Percentiles rank a stretch among this genome's conserved stretches.
Evolutionary conservation across 2,329 filamentous ascomycete genomes (phyloP).

Genomic region (Phialemoniopsis sp.): DNA sequence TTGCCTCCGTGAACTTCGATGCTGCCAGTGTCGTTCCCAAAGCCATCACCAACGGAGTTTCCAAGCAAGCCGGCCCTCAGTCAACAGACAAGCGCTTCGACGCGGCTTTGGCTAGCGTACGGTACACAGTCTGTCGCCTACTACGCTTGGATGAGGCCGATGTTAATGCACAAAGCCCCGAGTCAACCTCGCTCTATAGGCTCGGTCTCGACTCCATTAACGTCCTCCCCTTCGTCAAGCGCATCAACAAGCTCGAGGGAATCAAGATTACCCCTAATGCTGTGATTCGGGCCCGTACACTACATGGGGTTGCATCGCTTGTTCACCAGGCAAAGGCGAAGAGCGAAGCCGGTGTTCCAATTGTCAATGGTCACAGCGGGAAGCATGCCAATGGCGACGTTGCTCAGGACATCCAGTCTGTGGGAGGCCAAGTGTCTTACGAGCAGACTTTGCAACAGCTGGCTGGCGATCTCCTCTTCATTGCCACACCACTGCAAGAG

Average conservation of each 20-base stretch:
- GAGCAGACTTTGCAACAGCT: constrained; percentile 9
- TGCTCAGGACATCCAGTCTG: neutral
- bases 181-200: constrained; percentile 11
- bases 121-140: constrained; percentile 3
- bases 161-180: constrained; percentile 3
- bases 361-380: too few species aligned
- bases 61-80: too few species aligned
- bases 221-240: constrained; percentile 12
- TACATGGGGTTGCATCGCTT: constrained; percentile 12
- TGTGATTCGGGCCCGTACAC: constrained; percentile 13
- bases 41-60: too few species aligned
- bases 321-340: constrained; percentile 6
- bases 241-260: constrained; percentile 6
- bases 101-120: constrained; percentile 2
- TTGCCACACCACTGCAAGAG: constrained; percentile 17
- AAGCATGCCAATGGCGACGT: too few species aligned
- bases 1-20: constrained; percentile 4
- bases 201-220: constrained; percentile 15
- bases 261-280: constrained; percentile 12
- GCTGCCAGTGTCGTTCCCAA: too few species aligned
- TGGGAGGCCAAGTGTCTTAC: constrained; percentile 2
- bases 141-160: constrained; percentile 6
- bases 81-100: too few species aligned
- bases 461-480: constrained; percentile 12
- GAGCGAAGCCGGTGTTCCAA: neutral